Conservation (phyloP, 179 eudicot genomes). For the Beta macrorhiza region DNA sequence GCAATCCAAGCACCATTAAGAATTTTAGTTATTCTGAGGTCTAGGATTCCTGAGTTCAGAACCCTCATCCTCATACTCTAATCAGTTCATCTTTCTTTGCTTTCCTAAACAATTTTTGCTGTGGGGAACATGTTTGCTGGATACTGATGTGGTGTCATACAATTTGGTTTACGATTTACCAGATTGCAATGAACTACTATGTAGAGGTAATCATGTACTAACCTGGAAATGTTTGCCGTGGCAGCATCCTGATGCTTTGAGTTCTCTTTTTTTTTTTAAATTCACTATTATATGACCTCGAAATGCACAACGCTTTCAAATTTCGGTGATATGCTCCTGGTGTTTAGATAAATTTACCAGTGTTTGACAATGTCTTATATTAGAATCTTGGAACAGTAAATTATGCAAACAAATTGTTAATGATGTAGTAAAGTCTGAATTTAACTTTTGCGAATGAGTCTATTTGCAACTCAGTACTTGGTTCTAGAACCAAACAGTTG, state of each 20-base stretch:
- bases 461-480: background rate
- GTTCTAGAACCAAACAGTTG: background rate
- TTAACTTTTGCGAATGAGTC: constrained; percentile 8
- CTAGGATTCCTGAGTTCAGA: background rate
- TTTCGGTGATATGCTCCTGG: background rate
- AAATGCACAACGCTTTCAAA: background rate
- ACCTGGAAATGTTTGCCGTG: background rate
- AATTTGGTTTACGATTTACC: background rate
- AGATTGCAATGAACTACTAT: background rate
- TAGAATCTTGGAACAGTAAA: background rate
- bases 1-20: background rate
- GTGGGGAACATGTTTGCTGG: background rate
- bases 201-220: background rate
- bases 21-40: background rate
- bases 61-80: background rate
- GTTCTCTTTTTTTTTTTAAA: background rate
- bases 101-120: background rate
- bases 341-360: background rate
- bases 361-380: background rate
- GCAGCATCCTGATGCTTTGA: background rate
- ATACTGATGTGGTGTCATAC: background rate
- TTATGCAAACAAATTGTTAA: background rate
- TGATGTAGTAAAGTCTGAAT: background rate
- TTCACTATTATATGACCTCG: background rate
- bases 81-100: background rate